Percentiles rank a stretch among this genome's conserved stretches.
phyloP scores from a whole-genome alignment of 805 yeast species.

The Allodekkera sacchari region DNA sequence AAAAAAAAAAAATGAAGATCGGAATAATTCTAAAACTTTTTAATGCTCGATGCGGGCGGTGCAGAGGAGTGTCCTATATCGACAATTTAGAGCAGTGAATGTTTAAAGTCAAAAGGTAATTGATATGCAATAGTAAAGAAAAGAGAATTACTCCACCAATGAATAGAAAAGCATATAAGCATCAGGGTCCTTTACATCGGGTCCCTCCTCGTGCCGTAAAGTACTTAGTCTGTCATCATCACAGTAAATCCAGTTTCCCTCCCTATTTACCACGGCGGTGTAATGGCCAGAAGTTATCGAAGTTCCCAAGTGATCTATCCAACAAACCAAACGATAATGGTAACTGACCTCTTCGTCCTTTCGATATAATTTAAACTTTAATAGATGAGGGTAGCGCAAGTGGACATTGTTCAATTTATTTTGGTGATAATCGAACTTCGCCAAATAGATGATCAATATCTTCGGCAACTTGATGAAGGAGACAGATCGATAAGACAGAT shows the following conservation, averaged over 20 bases:
- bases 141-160: too few species aligned
- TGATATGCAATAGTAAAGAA: too few species aligned
- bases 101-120: too few species aligned
- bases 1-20: too few species aligned
- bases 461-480: slow-evolving; percentile 28
- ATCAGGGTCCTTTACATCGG: slow-evolving; percentile 36
- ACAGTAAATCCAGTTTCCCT: slow-evolving; percentile 60
- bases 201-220: slow-evolving; percentile 30
- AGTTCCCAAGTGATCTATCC: slow-evolving; percentile 61
- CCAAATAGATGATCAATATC: slow-evolving; percentile 24
- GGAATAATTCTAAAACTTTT: too few species aligned
- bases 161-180: slow-evolving; percentile 67
- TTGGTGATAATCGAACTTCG: slow-evolving; percentile 22
- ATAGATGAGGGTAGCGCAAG: slow-evolving; percentile 15
- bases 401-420: slow-evolving; percentile 19
- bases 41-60: too few species aligned
- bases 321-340: slow-evolving; percentile 48
- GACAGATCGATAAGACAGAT: slow-evolving; percentile 20
- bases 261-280: slow-evolving; percentile 52
- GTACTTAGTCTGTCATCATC: slow-evolving; percentile 58
- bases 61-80: too few species aligned
- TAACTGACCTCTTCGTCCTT: slow-evolving; percentile 18
- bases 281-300: slow-evolving; percentile 69
- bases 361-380: slow-evolving; percentile 34
- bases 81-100: too few species aligned